These are phyloP conservation scores for Pythium periplocum DNA, from an alignment of 352 stramenopile genomes.

Conservation along the genomic window DNA sequence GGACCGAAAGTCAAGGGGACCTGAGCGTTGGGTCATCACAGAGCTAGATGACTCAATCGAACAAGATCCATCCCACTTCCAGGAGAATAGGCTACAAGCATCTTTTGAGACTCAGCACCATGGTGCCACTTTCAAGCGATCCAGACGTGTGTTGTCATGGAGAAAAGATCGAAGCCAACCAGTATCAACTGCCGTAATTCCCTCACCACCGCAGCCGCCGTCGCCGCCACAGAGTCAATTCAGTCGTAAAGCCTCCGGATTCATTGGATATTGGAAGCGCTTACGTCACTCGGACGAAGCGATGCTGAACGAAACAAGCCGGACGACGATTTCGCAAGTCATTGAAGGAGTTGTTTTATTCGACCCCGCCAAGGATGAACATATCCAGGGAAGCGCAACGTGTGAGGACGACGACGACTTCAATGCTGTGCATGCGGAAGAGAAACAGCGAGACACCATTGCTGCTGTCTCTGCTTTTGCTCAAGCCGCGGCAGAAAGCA, in stretches of 20 bases:
- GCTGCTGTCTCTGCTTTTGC: constrained; percentile 52
- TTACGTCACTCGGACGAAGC: constrained; percentile 1
- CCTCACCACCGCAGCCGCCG: too few relatives aligned
- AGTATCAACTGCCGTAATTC: too few relatives aligned
- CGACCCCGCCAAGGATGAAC: constrained; percentile 8
- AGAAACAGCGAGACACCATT: constrained; percentile 23
- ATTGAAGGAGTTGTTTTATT: constrained; percentile 16
- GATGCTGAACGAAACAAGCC: not conserved
- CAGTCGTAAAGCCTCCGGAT: constrained; percentile 3
- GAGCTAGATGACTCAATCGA: constrained; percentile 35
- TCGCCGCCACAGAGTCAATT: too few relatives aligned
- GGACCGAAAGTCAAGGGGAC: not conserved
- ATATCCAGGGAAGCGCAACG: too few relatives aligned
- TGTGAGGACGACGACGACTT: constrained; percentile 2
- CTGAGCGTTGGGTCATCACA: constrained; percentile 39
- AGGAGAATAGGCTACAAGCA: not conserved
- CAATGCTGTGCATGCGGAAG: too few relatives aligned
- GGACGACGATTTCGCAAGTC: constrained; percentile 6
- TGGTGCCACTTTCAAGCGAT: too few relatives aligned
- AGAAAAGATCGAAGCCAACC: too few relatives aligned
- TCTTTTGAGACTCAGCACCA: too few relatives aligned
- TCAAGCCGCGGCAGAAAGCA: constrained; percentile 34
- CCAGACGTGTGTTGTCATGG: too few relatives aligned
- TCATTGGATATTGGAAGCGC: constrained; percentile 12
- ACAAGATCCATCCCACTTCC: not conserved